Percentiles rank a stretch among this genome's conserved stretches.
Conservation (phyloP, 371 early-diverging fungal genomes). For the Lichtheimia corymbifera region DNA sequence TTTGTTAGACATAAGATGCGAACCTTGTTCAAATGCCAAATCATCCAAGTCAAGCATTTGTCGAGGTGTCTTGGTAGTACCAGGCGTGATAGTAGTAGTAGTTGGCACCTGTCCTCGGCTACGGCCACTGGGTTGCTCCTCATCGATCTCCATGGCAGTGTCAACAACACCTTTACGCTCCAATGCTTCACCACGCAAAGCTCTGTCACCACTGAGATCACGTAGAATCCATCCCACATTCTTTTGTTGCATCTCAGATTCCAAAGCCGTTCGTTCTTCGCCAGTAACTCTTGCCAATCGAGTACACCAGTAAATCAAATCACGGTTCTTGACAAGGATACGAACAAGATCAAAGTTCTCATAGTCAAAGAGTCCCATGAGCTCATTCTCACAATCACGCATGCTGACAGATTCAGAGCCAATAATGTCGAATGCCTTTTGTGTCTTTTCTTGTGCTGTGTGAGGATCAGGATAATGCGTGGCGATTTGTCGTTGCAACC, state of each 20-base stretch:
- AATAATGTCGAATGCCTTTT: conserved; percentile 74
- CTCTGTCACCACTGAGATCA: conserved; percentile 64
- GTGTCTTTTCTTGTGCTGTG: conserved; percentile 85
- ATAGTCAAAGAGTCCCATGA: conserved; percentile 92
- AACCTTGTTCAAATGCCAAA: conserved; percentile 88
- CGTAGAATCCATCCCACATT: conserved; percentile 76
- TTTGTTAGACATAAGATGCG: conserved; percentile 96
- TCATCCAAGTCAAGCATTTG: conserved; percentile 79
- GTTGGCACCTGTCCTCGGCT: conserved; percentile 47
- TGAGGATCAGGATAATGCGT: conserved; percentile 83
- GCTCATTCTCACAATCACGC: conserved; percentile 92
- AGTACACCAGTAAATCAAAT: conserved; percentile 91
- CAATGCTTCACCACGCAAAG: conserved; percentile 71
- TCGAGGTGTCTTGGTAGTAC: conserved; percentile 58
- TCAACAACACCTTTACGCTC: conserved; percentile 73
- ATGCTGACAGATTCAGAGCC: conserved; percentile 60
- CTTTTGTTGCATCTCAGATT: conserved; percentile 67
- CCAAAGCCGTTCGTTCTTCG: conserved; percentile 57
- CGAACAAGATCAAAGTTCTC: conserved; percentile 94
- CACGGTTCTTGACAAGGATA: conserved; percentile 83
- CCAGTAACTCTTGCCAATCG: conserved; percentile 76
- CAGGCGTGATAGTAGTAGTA: conserved; percentile 47
- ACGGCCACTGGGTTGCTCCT: conserved; percentile 29
- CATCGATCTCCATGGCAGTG: conserved; percentile 53
- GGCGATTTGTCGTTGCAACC: conserved; percentile 91